Evolutionary conservation across 768 basidiomycete genomes (phyloP).

Genomic region (Coprinopsis marcescibilis): DNA sequence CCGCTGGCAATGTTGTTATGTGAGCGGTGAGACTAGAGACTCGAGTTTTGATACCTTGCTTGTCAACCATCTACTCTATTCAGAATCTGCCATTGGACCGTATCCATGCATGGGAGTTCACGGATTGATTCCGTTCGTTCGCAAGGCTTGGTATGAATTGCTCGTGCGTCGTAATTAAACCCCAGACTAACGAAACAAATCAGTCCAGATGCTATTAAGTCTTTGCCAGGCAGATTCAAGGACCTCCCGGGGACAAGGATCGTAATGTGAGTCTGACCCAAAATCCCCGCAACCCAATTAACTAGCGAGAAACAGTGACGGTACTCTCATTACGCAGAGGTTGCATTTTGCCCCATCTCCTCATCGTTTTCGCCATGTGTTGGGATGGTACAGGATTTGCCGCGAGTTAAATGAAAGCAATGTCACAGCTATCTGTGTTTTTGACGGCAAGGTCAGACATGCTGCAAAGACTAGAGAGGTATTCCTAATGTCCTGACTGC

Average conservation of each 20-base stretch:
- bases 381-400: conserved; percentile 72
- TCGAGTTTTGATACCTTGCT: too few species aligned
- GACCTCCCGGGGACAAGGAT: conserved; percentile 61
- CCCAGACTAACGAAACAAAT: neutral
- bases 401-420: conserved; percentile 52
- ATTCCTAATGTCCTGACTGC: neutral
- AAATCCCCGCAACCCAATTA: conserved; percentile 9
- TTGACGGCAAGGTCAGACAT: conserved; percentile 67
- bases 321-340: conserved; percentile 79
- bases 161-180: neutral
- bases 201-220: conserved; percentile 62
- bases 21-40: too few species aligned
- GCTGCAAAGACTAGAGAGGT: conserved; percentile 72
- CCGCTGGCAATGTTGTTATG: too few species aligned
- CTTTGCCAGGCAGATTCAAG: conserved; percentile 57
- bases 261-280: conserved; percentile 52
- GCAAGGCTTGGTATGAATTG: conserved; percentile 50
- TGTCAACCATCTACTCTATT: neutral
- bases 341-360: conserved; percentile 67
- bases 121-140: conserved; percentile 65
- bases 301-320: conserved; percentile 50
- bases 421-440: conserved; percentile 67
- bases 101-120: conserved; percentile 55
- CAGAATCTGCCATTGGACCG: conserved; percentile 8
- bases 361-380: conserved; percentile 61